A percentile compares a stretch with the other conserved stretches of the same genome.
Conservation (phyloP, 257 asterid genomes). For the Rehmannia glutinosa region DNA sequence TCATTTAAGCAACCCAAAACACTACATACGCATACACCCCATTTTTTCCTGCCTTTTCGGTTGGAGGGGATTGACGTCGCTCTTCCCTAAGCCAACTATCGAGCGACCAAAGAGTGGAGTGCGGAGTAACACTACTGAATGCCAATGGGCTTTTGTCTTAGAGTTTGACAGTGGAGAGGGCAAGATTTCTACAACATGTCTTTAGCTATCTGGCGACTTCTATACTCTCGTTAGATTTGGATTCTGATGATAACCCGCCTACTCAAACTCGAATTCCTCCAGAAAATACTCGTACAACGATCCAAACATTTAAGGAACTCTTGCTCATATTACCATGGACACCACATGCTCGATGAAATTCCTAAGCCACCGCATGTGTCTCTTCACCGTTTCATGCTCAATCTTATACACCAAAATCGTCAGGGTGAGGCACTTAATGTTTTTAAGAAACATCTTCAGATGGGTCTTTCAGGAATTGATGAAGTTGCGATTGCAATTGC, state of each 20-base stretch:
- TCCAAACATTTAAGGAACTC: not conserved
- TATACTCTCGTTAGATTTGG: not conserved
- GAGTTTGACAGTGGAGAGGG: too few species aligned
- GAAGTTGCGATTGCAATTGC: conserved; percentile 70
- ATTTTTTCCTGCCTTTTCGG: too few species aligned
- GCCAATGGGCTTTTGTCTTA: too few species aligned
- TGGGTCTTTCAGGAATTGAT: conserved; percentile 46
- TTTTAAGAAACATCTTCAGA: conserved; percentile 52
- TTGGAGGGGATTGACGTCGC: too few species aligned
- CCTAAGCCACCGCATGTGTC: conserved; percentile 36
- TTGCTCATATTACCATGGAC: conserved; percentile 33
- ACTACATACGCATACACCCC: too few species aligned
- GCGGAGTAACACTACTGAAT: too few species aligned
- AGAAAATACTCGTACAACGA: conserved; percentile 14
- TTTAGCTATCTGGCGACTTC: too few species aligned
- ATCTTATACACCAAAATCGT: conserved; percentile 38
- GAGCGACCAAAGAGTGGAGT: too few species aligned
- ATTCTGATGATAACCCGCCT: conserved; percentile 46
- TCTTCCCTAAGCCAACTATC: too few species aligned
- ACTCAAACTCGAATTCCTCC: conserved; percentile 26
- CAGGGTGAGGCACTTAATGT: conserved; percentile 44
- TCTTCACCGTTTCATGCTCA: conserved; percentile 59
- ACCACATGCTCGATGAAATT: conserved; percentile 54
- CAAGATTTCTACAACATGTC: too few species aligned
- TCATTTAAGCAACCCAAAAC: too few species aligned